phyloP scores from a whole-genome alignment of 2,329 filamentous ascomycete genomes.

The Xylariaceae sp. region DNA sequence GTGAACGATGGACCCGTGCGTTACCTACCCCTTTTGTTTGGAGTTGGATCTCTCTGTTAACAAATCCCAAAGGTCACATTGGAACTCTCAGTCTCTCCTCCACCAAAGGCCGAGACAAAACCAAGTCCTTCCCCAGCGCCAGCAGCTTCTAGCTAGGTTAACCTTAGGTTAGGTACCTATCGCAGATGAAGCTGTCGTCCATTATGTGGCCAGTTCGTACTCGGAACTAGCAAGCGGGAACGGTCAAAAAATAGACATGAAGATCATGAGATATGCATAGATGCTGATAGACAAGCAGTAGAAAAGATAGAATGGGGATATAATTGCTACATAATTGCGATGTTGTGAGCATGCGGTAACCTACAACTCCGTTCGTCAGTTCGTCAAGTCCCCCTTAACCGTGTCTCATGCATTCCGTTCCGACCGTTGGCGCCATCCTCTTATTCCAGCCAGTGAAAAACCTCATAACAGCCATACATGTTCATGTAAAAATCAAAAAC shows the following conservation, averaged over 20 bases:
- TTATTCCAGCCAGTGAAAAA: background rate
- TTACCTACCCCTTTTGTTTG: background rate
- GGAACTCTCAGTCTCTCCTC: constrained; percentile 30
- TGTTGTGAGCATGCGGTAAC: background rate
- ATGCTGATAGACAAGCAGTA: background rate
- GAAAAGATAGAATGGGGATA: background rate
- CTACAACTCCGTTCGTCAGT: constrained; percentile 8
- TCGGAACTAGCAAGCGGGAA: background rate
- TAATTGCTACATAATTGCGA: background rate
- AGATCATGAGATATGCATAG: background rate
- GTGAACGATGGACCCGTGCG: constrained; percentile 76
- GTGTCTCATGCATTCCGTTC: constrained; percentile 12
- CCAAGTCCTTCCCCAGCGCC: constrained; percentile 16
- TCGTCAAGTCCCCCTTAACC: background rate
- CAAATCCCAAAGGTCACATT: constrained; percentile 35
- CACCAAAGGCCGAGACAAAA: constrained; percentile 14
- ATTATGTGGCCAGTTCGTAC: background rate
- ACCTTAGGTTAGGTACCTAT: background rate
- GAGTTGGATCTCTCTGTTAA: constrained; percentile 7
- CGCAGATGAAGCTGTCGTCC: background rate
- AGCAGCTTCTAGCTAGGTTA: background rate
- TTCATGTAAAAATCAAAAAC: background rate
- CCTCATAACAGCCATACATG: background rate
- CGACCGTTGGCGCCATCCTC: background rate
- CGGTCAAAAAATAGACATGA: background rate